Evolutionary conservation across 1,284 basidiomycete genomes (phyloP), one percentile per base, ranked within the genome.

Genomic region (Dichomitus squalens): DNA sequence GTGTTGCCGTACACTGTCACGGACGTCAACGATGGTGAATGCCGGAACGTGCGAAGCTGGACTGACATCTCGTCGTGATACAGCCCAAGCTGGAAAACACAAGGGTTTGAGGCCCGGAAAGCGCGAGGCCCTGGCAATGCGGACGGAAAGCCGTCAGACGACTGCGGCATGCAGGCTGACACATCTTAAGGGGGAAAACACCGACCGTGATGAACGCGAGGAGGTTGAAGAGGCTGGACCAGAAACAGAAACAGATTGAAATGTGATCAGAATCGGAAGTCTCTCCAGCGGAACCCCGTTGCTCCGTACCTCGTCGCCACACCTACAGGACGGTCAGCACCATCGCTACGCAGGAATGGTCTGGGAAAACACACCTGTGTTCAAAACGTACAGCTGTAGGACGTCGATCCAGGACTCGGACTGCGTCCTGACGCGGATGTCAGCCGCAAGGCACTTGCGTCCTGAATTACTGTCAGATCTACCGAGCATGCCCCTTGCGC

Each of bases 11-110:
- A 55, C 21, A 57, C 44, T 48, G 38, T 23, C 16, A 27, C 1
- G 1, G 11, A 38, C 29, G n/a, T 47, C 18, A 47, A 27, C 14
- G 16, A 9, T 46, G 23, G 14, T 27, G 33, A 8, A 2, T 9
- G 31, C 6, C 3, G n/a, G 31, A 7, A 29, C 2, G 23, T 3
- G 29, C 7, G 39, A 8, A 33, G 4, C 12, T 4, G 20, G 2
- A 43, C 55, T n/a, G 21, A 57, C 55, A 25, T 21, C 55, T 41
- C 18, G 55, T 49, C 0, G 55, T 49, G 44, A 57, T 49, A 31
- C 41, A 44, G 14, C 20, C 52, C n/a, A 57, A n/a, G 25, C 44
- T 53, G 23, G 18, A 27, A 16, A 14, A 41, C 1, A 52, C 41
- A 18, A 57, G 39, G 0, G 36, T 39, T 11, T 33, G n/a, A 18